A percentile compares a stretch with the other conserved stretches of the same genome.
Conservation (phyloP, 2,329 filamentous ascomycete species). For the Gyromitra esculenta region DNA sequence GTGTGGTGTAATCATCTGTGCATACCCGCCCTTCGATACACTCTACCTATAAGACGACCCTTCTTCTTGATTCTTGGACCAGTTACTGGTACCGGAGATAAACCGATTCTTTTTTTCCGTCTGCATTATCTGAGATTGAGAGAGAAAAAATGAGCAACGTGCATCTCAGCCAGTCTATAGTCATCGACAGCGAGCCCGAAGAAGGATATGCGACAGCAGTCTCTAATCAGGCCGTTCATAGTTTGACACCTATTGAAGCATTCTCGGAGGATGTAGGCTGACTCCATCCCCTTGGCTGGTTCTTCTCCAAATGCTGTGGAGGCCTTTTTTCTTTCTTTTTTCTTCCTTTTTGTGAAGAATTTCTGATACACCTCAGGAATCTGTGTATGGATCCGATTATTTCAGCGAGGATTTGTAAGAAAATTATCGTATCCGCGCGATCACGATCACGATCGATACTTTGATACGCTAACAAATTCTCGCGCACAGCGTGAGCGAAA, state of each 20-base stretch:
- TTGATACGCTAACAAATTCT: background rate
- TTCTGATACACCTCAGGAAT: conserved; percentile 13
- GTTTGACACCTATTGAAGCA: conserved; percentile 22
- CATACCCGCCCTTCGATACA: conserved; percentile 12
- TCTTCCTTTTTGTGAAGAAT: background rate
- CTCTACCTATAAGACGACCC: conserved; percentile 34
- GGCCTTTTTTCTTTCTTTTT: conserved; percentile 1
- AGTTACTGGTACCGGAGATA: conserved; percentile 6
- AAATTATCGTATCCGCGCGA: background rate
- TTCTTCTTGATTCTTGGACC: conserved; percentile 6
- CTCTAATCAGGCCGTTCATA: conserved; percentile 17
- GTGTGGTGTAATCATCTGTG: conserved; percentile 14
- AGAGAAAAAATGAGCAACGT: conserved; percentile 22
- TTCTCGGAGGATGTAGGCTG: conserved; percentile 11
- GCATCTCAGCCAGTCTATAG: conserved; percentile 11
- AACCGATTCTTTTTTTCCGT: conserved; percentile 3
- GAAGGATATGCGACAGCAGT: conserved; percentile 28
- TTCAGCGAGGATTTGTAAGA: conserved; percentile 41
- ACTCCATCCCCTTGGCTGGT: background rate
- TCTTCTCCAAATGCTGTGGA: background rate
- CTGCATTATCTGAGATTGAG: background rate
- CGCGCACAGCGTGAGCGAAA: conserved; percentile 45
- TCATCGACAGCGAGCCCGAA: conserved; percentile 5
- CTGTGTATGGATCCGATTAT: conserved; percentile 27
- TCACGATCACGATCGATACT: background rate